Percentiles rank a stretch among this genome's conserved stretches.
Evolutionary conservation across 805 yeast genomes (phyloP).

Genomic region (Yarrowia sp.): DNA sequence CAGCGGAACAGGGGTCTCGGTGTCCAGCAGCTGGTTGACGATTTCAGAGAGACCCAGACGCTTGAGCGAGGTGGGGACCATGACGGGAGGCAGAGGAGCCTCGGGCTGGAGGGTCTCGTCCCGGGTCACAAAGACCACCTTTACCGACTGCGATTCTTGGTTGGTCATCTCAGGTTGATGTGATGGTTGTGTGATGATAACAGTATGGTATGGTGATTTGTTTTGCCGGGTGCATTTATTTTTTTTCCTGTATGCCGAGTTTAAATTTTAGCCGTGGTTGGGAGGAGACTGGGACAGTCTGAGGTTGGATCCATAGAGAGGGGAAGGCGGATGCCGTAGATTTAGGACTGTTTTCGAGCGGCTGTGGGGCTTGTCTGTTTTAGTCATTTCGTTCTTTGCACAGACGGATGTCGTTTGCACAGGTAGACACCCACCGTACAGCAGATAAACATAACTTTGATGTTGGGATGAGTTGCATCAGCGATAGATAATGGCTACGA

Average conservation of each 20-base stretch:
- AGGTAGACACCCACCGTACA: neutral
- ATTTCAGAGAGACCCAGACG: conserved; percentile 93
- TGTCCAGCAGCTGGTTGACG: conserved; percentile 76
- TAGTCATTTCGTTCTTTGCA: too few species aligned
- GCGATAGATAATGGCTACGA: neutral
- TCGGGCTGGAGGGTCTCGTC: conserved; percentile 60
- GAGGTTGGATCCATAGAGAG: conserved; percentile 7
- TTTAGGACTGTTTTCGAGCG: too few species aligned
- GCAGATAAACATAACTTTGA: conserved; percentile 6
- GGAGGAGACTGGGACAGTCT: neutral
- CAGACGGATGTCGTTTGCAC: too few species aligned
- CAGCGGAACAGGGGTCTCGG: conserved; percentile 72
- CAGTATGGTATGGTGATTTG: neutral
- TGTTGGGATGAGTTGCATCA: neutral
- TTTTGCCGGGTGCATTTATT: conserved; percentile 17
- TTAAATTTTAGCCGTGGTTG: conserved; percentile 5
- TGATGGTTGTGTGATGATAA: neutral
- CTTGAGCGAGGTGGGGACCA: conserved; percentile 78
- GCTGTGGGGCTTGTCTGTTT: too few species aligned
- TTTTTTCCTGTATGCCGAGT: conserved; percentile 26
- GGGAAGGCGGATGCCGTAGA: neutral
- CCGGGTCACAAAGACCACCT: conserved; percentile 73
- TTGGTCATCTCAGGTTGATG: conserved; percentile 4
- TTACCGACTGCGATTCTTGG: conserved; percentile 50
- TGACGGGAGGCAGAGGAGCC: conserved; percentile 78